Conservation (phyloP, 169 alveolate genomes). For the Perkinsus chesapeaki region DNA sequence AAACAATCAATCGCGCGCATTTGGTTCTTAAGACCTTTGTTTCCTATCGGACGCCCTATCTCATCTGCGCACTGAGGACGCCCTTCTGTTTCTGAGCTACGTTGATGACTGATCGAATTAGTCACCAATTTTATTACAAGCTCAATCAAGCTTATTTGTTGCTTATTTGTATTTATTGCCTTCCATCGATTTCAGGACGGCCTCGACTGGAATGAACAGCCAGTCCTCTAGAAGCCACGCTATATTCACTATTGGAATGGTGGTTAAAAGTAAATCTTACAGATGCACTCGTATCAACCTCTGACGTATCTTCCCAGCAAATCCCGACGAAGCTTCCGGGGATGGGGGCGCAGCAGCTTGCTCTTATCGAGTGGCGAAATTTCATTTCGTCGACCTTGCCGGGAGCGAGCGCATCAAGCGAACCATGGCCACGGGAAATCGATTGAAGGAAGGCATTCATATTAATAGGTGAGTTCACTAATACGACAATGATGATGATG, state of each 20-base stretch:
- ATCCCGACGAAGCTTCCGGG: not conserved
- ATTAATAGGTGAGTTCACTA: constrained; percentile 43
- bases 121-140: too few relatives aligned
- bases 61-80: too few relatives aligned
- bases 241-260: constrained; percentile 71
- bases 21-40: too few relatives aligned
- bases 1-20: too few relatives aligned
- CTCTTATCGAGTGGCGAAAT: constrained; percentile 19
- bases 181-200: not conserved
- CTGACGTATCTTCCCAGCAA: not conserved
- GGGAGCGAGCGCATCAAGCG: constrained; percentile 66
- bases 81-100: too few relatives aligned
- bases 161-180: too few relatives aligned
- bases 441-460: constrained; percentile 57
- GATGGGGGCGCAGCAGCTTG: not conserved
- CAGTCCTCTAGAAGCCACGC: constrained; percentile 81
- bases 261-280: constrained; percentile 42
- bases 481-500: too few relatives aligned
- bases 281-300: constrained; percentile 9
- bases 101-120: too few relatives aligned
- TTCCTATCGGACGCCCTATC: too few relatives aligned
- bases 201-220: constrained; percentile 68
- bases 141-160: too few relatives aligned
- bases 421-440: constrained; percentile 58
- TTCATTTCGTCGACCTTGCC: constrained; percentile 62